Base-by-base conservation (phyloP, 257 asterid species). In the Solanum pennellii region DNA sequence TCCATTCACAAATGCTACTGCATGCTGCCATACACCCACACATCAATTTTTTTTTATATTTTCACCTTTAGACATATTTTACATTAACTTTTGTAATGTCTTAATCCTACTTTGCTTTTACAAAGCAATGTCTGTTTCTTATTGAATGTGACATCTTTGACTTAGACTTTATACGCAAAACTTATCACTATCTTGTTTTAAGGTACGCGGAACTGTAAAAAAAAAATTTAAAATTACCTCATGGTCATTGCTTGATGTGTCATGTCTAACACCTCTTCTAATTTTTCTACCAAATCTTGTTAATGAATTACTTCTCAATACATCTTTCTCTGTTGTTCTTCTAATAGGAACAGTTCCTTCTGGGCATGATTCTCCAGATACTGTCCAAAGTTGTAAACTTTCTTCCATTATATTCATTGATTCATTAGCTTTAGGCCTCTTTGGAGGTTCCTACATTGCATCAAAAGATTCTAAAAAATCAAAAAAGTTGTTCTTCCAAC, bases 1-100 rank as follows among this genome's bases (percentile, higher is more conserved):
- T 33, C 98, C 99, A 86, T 95, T 95, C 62, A 95, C 98, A 89
- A 94, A 96, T 35, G 98, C 98, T 84, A 96, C 99, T 73, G 98
- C 99, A 82, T 96, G 99, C 99, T 96, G 93, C 66, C 84, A 72
- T 88, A 1, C 11, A 69, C 18, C 31, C 14, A 35, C 18, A n/a
- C 11, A 35, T 12, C 12, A 4, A 12, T 47, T 68, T 5, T 68
- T 14, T 11, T 12, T 27, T 68, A n/a, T 21, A 68, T 68, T 69
- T 69, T 69, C 31, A 25, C 42, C 14, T 27, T 52, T 88, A 27
- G n/a, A 27, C 27, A 80, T 6, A 47, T 47, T 80, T 11, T 47
- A 31, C 44, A 20, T 49, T 52, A 49, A 10, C 9, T 1, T 14
- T 13, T 47, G 85, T 82, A 9, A 29, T 29, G 71, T 82, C 85